Base-by-base conservation (phyloP, 495 filamentous ascomycete genomes). In the Penicillium simplicissimum region DNA sequence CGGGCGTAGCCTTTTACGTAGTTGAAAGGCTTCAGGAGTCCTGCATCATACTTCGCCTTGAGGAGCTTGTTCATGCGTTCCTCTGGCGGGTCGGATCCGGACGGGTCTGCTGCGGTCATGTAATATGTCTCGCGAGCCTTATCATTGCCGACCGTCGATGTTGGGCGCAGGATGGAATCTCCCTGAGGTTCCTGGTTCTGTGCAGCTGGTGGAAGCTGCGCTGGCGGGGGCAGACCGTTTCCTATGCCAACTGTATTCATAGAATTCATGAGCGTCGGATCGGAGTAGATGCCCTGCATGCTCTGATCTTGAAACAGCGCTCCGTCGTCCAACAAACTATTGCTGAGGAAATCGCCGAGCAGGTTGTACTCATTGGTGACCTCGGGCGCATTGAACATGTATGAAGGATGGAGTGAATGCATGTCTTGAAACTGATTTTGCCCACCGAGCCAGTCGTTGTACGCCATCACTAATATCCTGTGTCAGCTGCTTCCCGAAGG, bases 1-100 rank as follows among this genome's bases (percentile, higher is more conserved):
- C 92, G 82, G 8, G 92, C 90, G 68, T 98, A 98, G 11, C 96
- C 95, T 67, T 96, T 96, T 63, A 97, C 89, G 74, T 98, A 98
- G 73, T 97, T 97, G 82, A 98, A 98, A 9, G 95, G 95, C 69
- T 93, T 93, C 63, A 98, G 79, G 64, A 98, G 81, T 5, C 95
- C 95, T 2, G 95, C 95, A 67, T 97, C 92, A 68, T 94, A 92
- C 71, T 98, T 98, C 48, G 96, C 95, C 72, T 90, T 89, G 56
- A 98, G 84, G 1, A 98, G 88, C 66, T 93, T 92, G 73, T 95
- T 90, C 91, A 98, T 96, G 58, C 96, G 88, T 71, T 96, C 90
- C 74, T 96, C 93, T 28, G 95, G 93, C 15, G 89, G 87, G 70
- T 95, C 92, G 61, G 91, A 93, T 37, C 95, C 95, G 8, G 90